phyloP scores from a whole-genome alignment of 352 stramenopile genomes.

The Globisporangium acanthophoron region DNA sequence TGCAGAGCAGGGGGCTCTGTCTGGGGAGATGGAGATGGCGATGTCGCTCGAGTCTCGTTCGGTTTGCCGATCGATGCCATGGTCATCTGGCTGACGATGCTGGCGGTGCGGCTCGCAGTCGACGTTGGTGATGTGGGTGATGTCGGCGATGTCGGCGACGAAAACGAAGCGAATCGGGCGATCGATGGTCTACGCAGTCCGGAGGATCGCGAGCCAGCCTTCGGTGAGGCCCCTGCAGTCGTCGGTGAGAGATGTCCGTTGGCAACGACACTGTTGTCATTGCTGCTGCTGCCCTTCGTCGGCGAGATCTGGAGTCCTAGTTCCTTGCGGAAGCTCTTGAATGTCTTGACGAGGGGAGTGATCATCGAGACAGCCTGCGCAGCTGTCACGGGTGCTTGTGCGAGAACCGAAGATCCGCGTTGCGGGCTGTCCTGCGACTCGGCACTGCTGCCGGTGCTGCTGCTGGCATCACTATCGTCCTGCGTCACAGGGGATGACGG shows the following conservation, averaged over 20 bases:
- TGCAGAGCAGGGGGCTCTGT: background rate
- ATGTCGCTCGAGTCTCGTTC: background rate
- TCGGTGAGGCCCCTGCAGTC: background rate
- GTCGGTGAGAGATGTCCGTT: background rate
- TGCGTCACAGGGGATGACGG: slow-evolving; percentile 35
- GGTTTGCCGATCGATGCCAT: background rate
- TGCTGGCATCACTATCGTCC: slow-evolving; percentile 36
- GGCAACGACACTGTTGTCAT: background rate
- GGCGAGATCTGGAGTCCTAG: slow-evolving; percentile 21
- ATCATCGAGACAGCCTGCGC: slow-evolving; percentile 9
- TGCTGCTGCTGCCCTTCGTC: slow-evolving; percentile 9
- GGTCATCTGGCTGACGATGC: slow-evolving; percentile 13
- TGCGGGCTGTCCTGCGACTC: slow-evolving; percentile 12
- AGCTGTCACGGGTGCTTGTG: background rate
- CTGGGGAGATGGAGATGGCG: background rate
- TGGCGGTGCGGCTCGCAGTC: slow-evolving; percentile 8
- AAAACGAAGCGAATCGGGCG: slow-evolving; percentile 9
- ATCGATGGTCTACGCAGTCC: slow-evolving; percentile 9
- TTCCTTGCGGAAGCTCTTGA: slow-evolving; percentile 58
- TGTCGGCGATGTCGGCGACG: background rate
- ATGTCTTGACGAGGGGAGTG: slow-evolving; percentile 40
- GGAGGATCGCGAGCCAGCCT: slow-evolving; percentile 1
- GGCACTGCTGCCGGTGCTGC: slow-evolving; percentile 27
- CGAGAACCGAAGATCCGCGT: slow-evolving; percentile 3
- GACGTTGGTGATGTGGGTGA: background rate